These are phyloP conservation scores for Flaveria robusta DNA, from an alignment of 129 eudicot genomes.

Conservation along the genomic window DNA sequence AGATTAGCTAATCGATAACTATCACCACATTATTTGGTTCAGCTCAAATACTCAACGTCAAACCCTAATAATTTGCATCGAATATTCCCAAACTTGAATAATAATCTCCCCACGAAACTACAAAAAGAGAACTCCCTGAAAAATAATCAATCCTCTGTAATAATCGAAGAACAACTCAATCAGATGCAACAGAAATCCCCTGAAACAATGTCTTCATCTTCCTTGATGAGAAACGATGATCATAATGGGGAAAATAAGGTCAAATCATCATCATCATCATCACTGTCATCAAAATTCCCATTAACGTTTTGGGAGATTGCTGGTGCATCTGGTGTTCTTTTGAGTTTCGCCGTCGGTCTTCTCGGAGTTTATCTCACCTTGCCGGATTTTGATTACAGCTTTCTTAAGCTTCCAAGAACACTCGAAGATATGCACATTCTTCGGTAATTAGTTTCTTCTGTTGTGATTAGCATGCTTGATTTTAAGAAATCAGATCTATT, in stretches of 20 bases:
- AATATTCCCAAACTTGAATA: conserved; percentile 37
- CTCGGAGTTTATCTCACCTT: conserved; percentile 66
- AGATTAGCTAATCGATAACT: neutral
- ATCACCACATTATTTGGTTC: no score
- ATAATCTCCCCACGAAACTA: conserved; percentile 28
- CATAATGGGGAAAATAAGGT: conserved; percentile 21
- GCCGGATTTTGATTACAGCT: conserved; percentile 89
- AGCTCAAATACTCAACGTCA: conserved; percentile 6
- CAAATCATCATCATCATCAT: conserved; percentile 6
- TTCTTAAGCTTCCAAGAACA: conserved; percentile 83
- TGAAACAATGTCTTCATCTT: conserved; percentile 24
- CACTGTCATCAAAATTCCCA: conserved; percentile 52
- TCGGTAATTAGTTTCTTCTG: conserved; percentile 39
- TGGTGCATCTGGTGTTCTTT: conserved; percentile 57
- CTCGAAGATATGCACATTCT: conserved; percentile 80
- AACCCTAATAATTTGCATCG: conserved; percentile 31
- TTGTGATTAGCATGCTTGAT: neutral
- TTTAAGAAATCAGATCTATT: neutral
- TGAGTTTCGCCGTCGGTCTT: conserved; percentile 61
- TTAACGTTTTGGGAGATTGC: conserved; percentile 59
- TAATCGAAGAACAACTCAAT: conserved; percentile 17
- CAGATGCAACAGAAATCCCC: conserved; percentile 34
- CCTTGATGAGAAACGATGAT: conserved; percentile 19
- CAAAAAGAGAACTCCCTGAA: conserved; percentile 15
- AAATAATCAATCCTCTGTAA: neutral